A percentile compares a stretch with the other conserved stretches of the same genome.
Evolutionary conservation across 108 stramenopile species (phyloP).

Genomic region (Chaetoceros tenuissimus): DNA sequence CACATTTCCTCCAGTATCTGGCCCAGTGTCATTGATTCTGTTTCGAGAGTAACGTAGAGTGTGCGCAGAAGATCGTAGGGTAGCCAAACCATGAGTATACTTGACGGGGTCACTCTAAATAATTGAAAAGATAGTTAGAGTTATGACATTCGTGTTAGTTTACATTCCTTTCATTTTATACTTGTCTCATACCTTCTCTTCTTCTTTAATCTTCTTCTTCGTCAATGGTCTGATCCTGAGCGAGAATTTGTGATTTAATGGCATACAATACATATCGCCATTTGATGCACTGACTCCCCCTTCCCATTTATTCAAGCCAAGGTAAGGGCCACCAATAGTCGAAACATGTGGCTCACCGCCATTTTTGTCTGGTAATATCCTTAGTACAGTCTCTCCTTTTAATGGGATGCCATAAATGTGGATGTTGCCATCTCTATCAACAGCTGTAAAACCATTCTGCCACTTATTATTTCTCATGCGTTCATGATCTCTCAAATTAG

Average conservation of each 20-base stretch:
- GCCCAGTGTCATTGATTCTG: neutral
- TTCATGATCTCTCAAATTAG: constrained; percentile 5
- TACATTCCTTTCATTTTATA: too few species aligned
- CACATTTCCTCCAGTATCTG: neutral
- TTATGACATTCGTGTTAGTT: too few species aligned
- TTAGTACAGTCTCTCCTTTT: constrained; percentile 32
- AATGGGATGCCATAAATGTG: constrained; percentile 62
- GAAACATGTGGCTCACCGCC: constrained; percentile 24
- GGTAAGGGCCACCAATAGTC: constrained; percentile 32
- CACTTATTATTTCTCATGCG: constrained; percentile 9
- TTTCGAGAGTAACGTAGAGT: neutral
- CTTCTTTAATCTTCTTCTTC: neutral
- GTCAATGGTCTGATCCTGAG: neutral
- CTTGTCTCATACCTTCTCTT: neutral
- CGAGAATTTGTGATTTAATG: constrained; percentile 30
- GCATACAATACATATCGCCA: constrained; percentile 66
- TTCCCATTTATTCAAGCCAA: constrained; percentile 56
- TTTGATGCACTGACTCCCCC: constrained; percentile 49
- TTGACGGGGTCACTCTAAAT: neutral
- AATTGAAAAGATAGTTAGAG: too few species aligned
- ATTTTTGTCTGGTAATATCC: constrained; percentile 10
- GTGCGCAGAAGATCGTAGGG: neutral
- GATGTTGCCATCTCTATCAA: constrained; percentile 22
- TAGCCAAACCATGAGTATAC: neutral
- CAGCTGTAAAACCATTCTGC: constrained; percentile 15